phyloP scores from a whole-genome alignment of 1,139 yeast species.

The Diutina pseudorugosa region DNA sequence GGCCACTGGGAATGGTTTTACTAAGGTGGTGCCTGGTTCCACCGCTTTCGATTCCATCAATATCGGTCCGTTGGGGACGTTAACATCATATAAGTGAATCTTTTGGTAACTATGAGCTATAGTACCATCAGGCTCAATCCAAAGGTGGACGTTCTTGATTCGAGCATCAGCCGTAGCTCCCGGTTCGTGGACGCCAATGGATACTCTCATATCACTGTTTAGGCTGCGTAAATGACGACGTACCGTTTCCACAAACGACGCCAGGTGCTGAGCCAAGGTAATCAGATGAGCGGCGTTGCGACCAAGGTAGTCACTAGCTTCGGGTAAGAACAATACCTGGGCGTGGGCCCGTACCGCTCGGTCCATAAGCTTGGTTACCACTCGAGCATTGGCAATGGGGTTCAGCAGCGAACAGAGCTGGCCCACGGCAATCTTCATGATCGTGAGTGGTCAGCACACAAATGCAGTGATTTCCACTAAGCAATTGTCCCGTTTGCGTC shows the following conservation, averaged over 20 bases:
- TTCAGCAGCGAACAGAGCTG: constrained; percentile 72
- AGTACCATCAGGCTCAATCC: constrained; percentile 55
- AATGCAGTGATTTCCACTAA: no score
- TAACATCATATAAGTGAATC: constrained; percentile 82
- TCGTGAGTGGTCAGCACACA: no score
- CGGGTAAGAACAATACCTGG: constrained; percentile 71
- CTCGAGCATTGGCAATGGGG: constrained; percentile 43
- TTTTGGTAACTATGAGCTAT: constrained; percentile 66
- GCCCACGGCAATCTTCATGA: constrained; percentile 55
- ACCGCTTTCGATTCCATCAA: constrained; percentile 69
- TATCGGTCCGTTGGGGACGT: constrained; percentile 63
- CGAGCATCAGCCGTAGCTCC: constrained; percentile 20
- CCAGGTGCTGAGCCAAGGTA: constrained; percentile 44
- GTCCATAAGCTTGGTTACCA: constrained; percentile 46
- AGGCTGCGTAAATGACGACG: constrained; percentile 6
- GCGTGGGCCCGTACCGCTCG: constrained; percentile 50
- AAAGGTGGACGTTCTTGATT: constrained; percentile 61
- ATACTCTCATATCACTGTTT: constrained; percentile 19
- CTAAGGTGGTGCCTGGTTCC: constrained; percentile 54
- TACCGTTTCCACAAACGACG: constrained; percentile 37
- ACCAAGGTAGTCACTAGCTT: constrained; percentile 84
- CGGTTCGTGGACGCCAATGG: constrained; percentile 80
- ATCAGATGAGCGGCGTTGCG: constrained; percentile 55
- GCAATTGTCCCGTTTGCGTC: no score
- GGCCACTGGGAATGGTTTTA: constrained; percentile 40